phyloP scores from a whole-genome alignment of 768 basidiomycete genomes.

The Lyophyllum semitale region DNA sequence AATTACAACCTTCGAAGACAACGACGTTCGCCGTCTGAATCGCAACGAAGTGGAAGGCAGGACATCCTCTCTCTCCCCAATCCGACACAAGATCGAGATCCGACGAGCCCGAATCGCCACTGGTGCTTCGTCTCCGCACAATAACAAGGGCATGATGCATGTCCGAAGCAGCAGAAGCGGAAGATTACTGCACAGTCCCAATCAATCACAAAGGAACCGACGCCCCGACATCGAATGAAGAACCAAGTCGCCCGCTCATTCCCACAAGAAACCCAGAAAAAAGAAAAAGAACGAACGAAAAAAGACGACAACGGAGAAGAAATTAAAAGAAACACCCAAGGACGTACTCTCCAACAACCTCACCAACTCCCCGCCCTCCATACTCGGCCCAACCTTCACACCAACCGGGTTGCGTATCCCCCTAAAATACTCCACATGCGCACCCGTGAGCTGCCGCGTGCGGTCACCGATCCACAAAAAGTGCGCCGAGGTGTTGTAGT shows the following conservation, averaged over 20 bases:
- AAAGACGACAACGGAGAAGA: too few relatives aligned
- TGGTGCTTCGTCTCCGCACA: too few relatives aligned
- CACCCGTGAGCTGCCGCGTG: conserved; percentile 87
- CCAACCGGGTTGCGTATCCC: conserved; percentile 94
- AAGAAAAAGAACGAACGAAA: not conserved
- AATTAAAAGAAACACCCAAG: not conserved
- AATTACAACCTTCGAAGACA: too few relatives aligned
- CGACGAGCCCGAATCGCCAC: too few relatives aligned
- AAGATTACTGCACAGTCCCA: too few relatives aligned
- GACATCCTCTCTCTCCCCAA: not conserved
- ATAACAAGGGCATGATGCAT: too few relatives aligned
- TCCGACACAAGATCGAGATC: too few relatives aligned
- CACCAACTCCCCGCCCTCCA: conserved; percentile 78
- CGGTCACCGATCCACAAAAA: conserved; percentile 98
- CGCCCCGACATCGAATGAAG: too few relatives aligned
- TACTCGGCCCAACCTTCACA: conserved; percentile 92
- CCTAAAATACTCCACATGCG: conserved; percentile 94
- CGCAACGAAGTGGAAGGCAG: not conserved
- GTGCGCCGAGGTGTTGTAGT: conserved; percentile 91
- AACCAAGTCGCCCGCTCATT: too few relatives aligned
- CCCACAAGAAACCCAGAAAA: not conserved
- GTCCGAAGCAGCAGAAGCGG: too few relatives aligned
- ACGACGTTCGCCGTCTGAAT: not conserved
- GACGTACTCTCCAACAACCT: conserved; percentile 71
- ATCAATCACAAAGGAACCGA: too few relatives aligned